Conservation (phyloP, 352 stramenopile genomes). For the Phytophthora pseudosyringae region DNA sequence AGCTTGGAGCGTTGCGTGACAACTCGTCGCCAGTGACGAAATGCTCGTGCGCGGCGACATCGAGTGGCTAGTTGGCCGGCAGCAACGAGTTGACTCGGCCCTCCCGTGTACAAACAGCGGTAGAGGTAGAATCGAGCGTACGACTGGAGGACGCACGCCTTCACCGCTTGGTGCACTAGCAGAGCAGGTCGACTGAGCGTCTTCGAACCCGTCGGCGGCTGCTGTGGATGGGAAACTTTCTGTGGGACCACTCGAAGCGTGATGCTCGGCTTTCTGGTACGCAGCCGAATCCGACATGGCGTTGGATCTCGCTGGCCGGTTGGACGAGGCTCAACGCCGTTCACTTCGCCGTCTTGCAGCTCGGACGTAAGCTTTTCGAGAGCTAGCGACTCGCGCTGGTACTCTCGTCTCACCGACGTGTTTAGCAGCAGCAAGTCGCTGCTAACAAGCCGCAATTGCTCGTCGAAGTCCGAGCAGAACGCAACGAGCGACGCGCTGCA, state of each 20-base stretch:
- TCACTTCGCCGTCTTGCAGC: conserved; percentile 8
- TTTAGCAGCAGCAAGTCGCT: conserved; percentile 19
- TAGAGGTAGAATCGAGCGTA: conserved; percentile 33
- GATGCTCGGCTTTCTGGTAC: neutral
- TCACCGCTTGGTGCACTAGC: conserved; percentile 25
- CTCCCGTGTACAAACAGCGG: conserved; percentile 11
- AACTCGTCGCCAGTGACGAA: conserved; percentile 22
- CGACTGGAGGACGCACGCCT: conserved; percentile 32
- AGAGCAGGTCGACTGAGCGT: conserved; percentile 18
- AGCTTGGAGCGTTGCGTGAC: conserved; percentile 19
- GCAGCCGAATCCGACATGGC: conserved; percentile 12
- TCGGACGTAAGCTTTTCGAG: conserved; percentile 22
- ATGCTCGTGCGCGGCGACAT: conserved; percentile 19
- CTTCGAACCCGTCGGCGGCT: neutral
- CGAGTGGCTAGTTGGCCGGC: conserved; percentile 18
- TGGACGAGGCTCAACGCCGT: neutral
- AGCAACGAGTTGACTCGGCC: conserved; percentile 24
- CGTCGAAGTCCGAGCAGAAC: conserved; percentile 29
- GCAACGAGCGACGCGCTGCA: conserved; percentile 11
- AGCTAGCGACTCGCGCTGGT: conserved; percentile 22
- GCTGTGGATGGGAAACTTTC: neutral
- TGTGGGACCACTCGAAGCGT: conserved; percentile 20
- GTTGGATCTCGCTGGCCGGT: neutral
- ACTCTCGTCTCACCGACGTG: conserved; percentile 22
- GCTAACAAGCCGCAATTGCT: conserved; percentile 19